Evolutionary conservation across 169 alveolate genomes (phyloP).

Genomic region (Eimeria acervulina): DNA sequence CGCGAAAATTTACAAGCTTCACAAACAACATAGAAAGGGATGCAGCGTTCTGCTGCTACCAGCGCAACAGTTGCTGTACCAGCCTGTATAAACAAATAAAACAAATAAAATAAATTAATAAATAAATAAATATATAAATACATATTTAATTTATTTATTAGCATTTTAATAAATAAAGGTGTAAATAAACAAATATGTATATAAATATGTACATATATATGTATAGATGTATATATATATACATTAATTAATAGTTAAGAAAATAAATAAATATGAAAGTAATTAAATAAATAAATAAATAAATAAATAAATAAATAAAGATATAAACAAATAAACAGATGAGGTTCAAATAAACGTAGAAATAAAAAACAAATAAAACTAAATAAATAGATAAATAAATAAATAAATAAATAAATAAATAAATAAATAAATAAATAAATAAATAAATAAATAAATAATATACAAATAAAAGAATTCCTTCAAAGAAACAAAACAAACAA

Average conservation of each 20-base stretch:
- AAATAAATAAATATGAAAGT: too few species aligned
- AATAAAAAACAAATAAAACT: too few species aligned
- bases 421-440: neutral
- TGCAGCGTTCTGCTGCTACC: conserved; percentile 27
- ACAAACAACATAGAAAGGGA: conserved; percentile 66
- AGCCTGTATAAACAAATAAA: conserved; percentile 35
- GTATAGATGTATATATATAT: too few species aligned
- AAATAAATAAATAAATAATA: neutral
- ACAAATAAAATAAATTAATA: too few species aligned
- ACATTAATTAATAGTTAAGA: neutral
- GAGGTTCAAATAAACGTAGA: too few species aligned
- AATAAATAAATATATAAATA: neutral
- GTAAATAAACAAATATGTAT: too few species aligned
- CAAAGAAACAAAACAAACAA: neutral
- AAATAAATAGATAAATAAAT: neutral
- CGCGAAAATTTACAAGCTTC: conserved; percentile 65
- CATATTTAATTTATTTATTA: too few species aligned
- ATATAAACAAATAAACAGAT: too few species aligned
- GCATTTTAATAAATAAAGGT: too few species aligned
- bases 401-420: neutral
- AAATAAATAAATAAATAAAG: neutral
- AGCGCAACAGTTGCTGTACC: conserved; percentile 64
- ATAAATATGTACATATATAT: too few species aligned
- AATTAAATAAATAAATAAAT: neutral
- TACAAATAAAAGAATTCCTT: neutral